These are phyloP conservation scores for Chaetomiaceae sp. DNA, from an alignment of 2,329 filamentous ascomycete species.

Conservation along the genomic window DNA sequence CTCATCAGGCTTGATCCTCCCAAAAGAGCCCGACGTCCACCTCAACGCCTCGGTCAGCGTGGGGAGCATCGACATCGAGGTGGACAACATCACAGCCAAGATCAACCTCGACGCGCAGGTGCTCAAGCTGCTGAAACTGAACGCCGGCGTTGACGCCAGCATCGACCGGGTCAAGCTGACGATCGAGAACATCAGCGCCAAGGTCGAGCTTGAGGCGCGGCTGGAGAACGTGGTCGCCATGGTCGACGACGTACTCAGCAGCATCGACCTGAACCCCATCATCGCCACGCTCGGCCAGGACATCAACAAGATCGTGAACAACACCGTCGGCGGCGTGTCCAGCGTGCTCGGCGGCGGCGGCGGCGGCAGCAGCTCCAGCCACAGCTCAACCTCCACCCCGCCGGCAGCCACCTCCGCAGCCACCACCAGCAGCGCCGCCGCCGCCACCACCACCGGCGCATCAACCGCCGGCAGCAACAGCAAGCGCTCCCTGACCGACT, in stretches of 20 bases:
- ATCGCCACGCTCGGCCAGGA: conserved; percentile 49
- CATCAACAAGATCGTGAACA: too few species aligned
- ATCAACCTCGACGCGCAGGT: conserved; percentile 52
- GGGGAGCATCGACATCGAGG: conserved; percentile 52
- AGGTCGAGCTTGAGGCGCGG: conserved; percentile 53
- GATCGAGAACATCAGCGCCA: conserved; percentile 54
- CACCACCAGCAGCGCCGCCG: conserved; percentile 20
- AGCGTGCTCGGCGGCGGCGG: conserved; percentile 22
- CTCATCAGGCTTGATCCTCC: conserved; percentile 34
- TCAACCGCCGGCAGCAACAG: conserved; percentile 21
- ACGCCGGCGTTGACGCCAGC: conserved; percentile 52
- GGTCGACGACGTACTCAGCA: conserved; percentile 52
- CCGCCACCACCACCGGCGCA: conserved; percentile 31
- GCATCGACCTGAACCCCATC: conserved; percentile 55
- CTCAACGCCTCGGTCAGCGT: conserved; percentile 54
- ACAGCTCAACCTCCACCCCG: background rate
- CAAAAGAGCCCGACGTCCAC: conserved; percentile 50
- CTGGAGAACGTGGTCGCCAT: conserved; percentile 54
- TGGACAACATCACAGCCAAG: conserved; percentile 55
- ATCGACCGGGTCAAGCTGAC: conserved; percentile 50
- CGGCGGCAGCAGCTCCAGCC: conserved; percentile 9
- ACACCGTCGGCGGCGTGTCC: conserved; percentile 26
- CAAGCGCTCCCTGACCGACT: conserved; percentile 22
- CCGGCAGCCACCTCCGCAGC: conserved; percentile 7
- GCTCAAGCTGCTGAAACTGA: conserved; percentile 52